These are phyloP conservation scores for Mayamaea pseudoterrestris DNA, from an alignment of 108 stramenopile species.

Conservation along the genomic window DNA sequence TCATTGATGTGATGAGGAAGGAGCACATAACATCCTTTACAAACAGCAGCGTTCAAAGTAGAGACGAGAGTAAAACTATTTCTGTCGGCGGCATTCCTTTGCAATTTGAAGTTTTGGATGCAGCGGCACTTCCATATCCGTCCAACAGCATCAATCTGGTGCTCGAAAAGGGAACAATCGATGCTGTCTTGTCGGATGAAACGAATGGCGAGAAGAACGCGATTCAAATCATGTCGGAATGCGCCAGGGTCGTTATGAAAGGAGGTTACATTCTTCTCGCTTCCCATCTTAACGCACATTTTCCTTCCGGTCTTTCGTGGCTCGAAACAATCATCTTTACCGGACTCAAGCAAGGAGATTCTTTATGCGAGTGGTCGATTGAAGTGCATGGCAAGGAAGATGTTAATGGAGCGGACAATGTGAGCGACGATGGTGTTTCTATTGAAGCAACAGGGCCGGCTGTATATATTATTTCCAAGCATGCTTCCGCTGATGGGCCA, in stretches of 20 bases:
- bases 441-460: slow-evolving; percentile 24
- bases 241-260: slow-evolving; percentile 30
- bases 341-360: slow-evolving; percentile 30
- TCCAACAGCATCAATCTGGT: slow-evolving; percentile 40
- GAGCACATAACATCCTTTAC: slow-evolving; percentile 1
- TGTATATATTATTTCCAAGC: slow-evolving; percentile 43
- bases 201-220: slow-evolving; percentile 36
- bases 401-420: slow-evolving; percentile 22
- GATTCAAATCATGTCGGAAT: slow-evolving; percentile 44
- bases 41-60: background rate
- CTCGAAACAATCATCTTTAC: slow-evolving; percentile 42
- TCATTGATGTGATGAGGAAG: slow-evolving; percentile 39
- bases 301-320: slow-evolving; percentile 26
- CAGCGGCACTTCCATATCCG: slow-evolving; percentile 30
- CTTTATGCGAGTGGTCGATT: slow-evolving; percentile 33
- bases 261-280: slow-evolving; percentile 16
- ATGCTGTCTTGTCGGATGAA: slow-evolving; percentile 73
- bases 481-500: too few relatives aligned
- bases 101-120: slow-evolving; percentile 43
- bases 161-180: slow-evolving; percentile 77
- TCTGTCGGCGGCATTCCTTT: slow-evolving; percentile 7
- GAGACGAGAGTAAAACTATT: background rate
- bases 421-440: slow-evolving; percentile 8
- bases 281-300: slow-evolving; percentile 12
- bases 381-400: slow-evolving; percentile 71